phyloP scores from a whole-genome alignment of 768 basidiomycete genomes.

The Solioccasus polychromus region DNA sequence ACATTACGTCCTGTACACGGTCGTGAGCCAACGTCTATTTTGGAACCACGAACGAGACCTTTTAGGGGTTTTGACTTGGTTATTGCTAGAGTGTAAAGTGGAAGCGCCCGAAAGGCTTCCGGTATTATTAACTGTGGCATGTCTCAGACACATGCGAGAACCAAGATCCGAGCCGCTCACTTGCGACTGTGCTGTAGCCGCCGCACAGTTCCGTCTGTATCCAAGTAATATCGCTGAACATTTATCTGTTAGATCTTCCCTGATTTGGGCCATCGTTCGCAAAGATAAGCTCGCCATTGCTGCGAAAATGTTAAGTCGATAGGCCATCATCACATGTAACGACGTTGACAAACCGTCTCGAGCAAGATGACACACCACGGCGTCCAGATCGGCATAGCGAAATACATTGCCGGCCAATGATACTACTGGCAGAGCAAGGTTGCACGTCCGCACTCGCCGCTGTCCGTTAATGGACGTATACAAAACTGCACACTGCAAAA shows the following conservation, averaged over 20 bases:
- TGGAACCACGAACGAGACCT: constrained; percentile 45
- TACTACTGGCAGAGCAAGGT: constrained; percentile 79
- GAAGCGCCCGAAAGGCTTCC: constrained; percentile 85
- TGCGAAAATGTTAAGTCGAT: constrained; percentile 28
- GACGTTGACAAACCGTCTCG: constrained; percentile 63
- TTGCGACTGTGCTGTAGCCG: constrained; percentile 73
- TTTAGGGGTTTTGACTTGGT: constrained; percentile 92
- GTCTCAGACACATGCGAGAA: constrained; percentile 7
- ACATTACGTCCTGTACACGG: constrained; percentile 68
- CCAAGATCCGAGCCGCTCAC: constrained; percentile 38
- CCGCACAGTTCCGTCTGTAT: constrained; percentile 87
- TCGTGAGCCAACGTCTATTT: constrained; percentile 4
- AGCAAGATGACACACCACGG: constrained; percentile 66
- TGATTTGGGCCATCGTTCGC: constrained; percentile 67
- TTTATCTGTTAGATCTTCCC: constrained; percentile 81
- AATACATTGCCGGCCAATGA: constrained; percentile 90
- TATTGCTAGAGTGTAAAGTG: constrained; percentile 76
- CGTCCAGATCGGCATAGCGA: constrained; percentile 87
- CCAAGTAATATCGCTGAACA: constrained; percentile 80
- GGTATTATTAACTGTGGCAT: constrained; percentile 80
- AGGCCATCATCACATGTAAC: not conserved
- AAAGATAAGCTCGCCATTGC: constrained; percentile 64
- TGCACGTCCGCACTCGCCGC: constrained; percentile 80
- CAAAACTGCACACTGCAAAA: constrained; percentile 82
- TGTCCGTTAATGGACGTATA: constrained; percentile 79